phyloP scores from a whole-genome alignment of 1,284 basidiomycete species.

The Peniophora sp. region DNA sequence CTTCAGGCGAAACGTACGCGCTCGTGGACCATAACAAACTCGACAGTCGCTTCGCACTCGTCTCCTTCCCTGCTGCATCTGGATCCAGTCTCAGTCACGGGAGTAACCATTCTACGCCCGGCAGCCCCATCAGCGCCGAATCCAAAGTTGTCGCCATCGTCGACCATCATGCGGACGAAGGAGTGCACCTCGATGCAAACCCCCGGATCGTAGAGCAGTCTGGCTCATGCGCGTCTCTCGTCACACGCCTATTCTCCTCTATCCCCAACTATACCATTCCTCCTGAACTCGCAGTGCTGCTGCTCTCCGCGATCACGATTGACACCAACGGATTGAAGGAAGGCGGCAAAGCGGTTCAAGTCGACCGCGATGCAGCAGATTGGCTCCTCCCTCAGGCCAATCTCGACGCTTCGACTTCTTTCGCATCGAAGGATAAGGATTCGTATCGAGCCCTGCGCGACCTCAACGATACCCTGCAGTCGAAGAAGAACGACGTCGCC shows the following conservation, averaged over 20 bases:
- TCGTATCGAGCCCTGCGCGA: conserved; percentile 26
- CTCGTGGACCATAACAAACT: conserved; percentile 89
- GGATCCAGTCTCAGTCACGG: too few species aligned
- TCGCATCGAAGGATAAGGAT: background rate
- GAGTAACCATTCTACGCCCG: background rate
- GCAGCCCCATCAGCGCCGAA: conserved; percentile 24
- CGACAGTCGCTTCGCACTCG: conserved; percentile 36
- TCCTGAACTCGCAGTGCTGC: conserved; percentile 64
- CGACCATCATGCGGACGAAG: conserved; percentile 94
- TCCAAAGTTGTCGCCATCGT: conserved; percentile 67
- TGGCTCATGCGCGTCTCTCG: conserved; percentile 78
- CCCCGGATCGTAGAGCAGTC: conserved; percentile 62
- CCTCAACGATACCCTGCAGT: conserved; percentile 42
- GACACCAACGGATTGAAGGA: conserved; percentile 77
- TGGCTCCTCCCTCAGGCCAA: conserved; percentile 49
- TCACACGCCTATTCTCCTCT: conserved; percentile 46
- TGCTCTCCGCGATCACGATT: conserved; percentile 74
- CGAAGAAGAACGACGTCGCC: conserved; percentile 64
- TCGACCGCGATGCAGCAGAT: conserved; percentile 54
- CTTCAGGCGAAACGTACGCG: conserved; percentile 61
- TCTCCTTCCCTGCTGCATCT: background rate
- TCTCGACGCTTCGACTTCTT: conserved; percentile 13
- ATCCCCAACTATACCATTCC: conserved; percentile 32
- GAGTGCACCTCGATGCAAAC: conserved; percentile 53
- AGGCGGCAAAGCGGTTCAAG: conserved; percentile 64